Evolutionary conservation across 2,329 filamentous ascomycete genomes (phyloP).

Genomic region (Talaromyces sp.): DNA sequence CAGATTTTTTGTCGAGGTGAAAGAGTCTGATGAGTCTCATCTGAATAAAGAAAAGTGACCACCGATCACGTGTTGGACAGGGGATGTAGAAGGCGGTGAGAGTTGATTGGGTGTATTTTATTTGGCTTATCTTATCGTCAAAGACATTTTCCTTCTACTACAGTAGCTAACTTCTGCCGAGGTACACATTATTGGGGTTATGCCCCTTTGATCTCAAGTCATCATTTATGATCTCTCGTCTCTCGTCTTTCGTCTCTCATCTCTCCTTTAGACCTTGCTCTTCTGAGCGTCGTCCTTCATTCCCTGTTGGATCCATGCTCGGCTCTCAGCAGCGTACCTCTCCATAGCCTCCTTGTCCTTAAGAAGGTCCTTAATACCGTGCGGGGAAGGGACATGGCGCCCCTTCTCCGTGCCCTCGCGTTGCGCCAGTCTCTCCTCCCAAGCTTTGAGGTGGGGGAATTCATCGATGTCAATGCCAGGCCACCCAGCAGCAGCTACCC

Average conservation of each 20-base stretch:
- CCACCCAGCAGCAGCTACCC: slow-evolving; percentile 66
- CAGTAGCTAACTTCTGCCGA: no score
- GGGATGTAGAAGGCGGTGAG: slow-evolving; percentile 7
- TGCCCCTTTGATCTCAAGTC: not conserved
- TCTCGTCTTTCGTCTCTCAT: no score
- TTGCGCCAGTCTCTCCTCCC: slow-evolving; percentile 71
- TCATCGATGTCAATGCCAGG: slow-evolving; percentile 70
- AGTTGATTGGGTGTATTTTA: not conserved
- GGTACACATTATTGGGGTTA: not conserved
- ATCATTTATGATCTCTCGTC: no score
- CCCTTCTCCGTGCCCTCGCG: slow-evolving; percentile 76
- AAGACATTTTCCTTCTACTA: not conserved
- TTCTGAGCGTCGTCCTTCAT: slow-evolving; percentile 67
- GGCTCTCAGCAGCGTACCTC: slow-evolving; percentile 55
- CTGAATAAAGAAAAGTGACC: slow-evolving; percentile 9
- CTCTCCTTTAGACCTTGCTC: slow-evolving; percentile 41
- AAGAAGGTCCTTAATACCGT: slow-evolving; percentile 63
- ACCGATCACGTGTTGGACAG: slow-evolving; percentile 2
- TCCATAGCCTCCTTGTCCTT: slow-evolving; percentile 62
- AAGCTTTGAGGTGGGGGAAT: slow-evolving; percentile 75
- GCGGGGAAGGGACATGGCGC: slow-evolving; percentile 68
- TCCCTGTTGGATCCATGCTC: slow-evolving; percentile 67
- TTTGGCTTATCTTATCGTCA: not conserved
- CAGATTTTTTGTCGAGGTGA: not conserved
- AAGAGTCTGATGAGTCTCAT: slow-evolving; percentile 11